These are phyloP conservation scores for Vanderwaltozyma polyspora DNA, from an alignment of 805 yeast genomes.

Conservation along the genomic window DNA sequence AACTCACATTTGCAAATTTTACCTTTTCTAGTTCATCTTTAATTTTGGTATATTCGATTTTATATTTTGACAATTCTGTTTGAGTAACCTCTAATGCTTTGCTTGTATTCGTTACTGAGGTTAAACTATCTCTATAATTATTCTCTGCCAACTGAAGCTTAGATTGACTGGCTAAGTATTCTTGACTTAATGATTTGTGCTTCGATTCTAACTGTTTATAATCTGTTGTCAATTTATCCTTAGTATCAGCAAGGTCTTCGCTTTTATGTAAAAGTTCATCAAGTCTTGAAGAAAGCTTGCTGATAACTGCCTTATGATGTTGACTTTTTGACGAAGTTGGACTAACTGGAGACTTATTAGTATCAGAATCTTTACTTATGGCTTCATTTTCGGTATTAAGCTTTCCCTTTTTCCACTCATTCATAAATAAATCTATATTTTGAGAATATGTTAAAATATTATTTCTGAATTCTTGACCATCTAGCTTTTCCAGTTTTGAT, in stretches of 20 bases:
- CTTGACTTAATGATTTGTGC: conserved; percentile 16
- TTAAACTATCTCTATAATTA: conserved; percentile 60
- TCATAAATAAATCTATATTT: conserved; percentile 21
- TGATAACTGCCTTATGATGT: conserved; percentile 24
- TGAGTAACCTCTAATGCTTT: conserved; percentile 66
- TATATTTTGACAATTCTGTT: conserved; percentile 54
- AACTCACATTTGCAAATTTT: conserved; percentile 36
- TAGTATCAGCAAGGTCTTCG: conserved; percentile 30
- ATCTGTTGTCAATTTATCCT: conserved; percentile 28
- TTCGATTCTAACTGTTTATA: conserved; percentile 19
- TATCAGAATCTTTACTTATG: conserved; percentile 5
- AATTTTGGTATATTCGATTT: conserved; percentile 43
- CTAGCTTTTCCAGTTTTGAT: conserved; percentile 27
- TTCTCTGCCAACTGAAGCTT: conserved; percentile 40
- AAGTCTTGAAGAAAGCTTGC: conserved; percentile 42
- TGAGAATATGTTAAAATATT: conserved; percentile 19
- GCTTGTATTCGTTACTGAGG: conserved; percentile 62
- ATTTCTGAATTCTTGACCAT: conserved; percentile 24
- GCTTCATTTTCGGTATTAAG: not conserved
- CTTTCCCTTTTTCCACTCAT: conserved; percentile 16
- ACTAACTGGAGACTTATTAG: not conserved
- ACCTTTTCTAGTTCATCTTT: conserved; percentile 60
- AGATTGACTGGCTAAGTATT: conserved; percentile 20
- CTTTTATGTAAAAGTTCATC: conserved; percentile 42
- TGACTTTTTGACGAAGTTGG: too few relatives aligned